Evolutionary conservation across 495 filamentous ascomycete species (phyloP).

Genomic region (Talaromyces adpressus): DNA sequence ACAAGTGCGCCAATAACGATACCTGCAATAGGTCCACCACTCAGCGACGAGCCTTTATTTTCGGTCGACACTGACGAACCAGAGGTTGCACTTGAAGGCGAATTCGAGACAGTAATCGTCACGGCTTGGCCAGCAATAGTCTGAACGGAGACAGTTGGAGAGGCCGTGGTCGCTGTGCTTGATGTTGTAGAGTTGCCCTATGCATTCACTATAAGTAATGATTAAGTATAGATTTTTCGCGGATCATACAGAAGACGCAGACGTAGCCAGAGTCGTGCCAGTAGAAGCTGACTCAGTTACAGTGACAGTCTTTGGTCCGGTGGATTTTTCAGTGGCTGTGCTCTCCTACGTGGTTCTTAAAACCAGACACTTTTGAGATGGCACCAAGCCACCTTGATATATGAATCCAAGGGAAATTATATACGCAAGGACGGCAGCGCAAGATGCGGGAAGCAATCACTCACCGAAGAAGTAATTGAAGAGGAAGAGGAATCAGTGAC

Average conservation of each 20-base stretch:
- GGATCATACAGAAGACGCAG: constrained; percentile 11
- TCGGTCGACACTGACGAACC: constrained; percentile 12
- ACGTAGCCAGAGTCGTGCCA: constrained; percentile 5
- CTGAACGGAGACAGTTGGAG: constrained; percentile 37
- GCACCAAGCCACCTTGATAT: constrained; percentile 6
- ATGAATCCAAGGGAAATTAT: not conserved
- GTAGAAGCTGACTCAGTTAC: constrained; percentile 7
- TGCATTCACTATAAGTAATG: not conserved
- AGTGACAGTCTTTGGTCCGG: constrained; percentile 11
- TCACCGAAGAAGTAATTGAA: constrained; percentile 21
- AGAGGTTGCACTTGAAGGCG: constrained; percentile 14
- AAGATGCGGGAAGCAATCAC: constrained; percentile 8
- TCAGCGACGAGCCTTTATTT: constrained; percentile 19
- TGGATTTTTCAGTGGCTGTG: constrained; percentile 6
- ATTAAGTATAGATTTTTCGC: constrained; percentile 4
- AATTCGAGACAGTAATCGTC: constrained; percentile 45
- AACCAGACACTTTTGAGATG: constrained; percentile 11
- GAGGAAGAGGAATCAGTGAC: constrained; percentile 15
- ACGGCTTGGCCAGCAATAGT: constrained; percentile 42
- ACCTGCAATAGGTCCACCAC: constrained; percentile 37
- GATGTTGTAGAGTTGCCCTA: constrained; percentile 8
- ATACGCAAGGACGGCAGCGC: not conserved
- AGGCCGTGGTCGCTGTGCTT: constrained; percentile 19
- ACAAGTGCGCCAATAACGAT: constrained; percentile 44
- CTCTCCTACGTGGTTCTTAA: constrained; percentile 12